Conservation (phyloP, 2,329 filamentous ascomycete species). For the Aspergillaceae sp. region DNA sequence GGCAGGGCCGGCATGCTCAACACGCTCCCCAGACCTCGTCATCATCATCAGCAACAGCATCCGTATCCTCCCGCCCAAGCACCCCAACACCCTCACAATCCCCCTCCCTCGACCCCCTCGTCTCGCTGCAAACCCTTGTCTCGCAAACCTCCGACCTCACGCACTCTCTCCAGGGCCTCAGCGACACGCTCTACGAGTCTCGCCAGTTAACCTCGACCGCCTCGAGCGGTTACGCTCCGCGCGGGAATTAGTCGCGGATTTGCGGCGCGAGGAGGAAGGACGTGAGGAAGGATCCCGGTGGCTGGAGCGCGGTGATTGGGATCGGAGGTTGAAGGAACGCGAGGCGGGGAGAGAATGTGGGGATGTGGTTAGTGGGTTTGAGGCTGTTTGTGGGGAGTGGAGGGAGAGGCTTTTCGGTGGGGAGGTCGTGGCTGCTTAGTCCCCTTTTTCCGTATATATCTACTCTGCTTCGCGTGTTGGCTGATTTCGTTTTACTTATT, state of each 20-base stretch:
- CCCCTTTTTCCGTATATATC: too few species aligned
- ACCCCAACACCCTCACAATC: constrained; percentile 4
- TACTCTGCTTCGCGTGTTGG: constrained; percentile 14
- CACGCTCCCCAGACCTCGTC: not conserved
- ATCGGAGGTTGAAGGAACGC: constrained; percentile 62
- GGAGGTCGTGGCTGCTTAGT: constrained; percentile 17
- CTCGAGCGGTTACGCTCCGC: constrained; percentile 66
- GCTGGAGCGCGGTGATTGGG: constrained; percentile 76
- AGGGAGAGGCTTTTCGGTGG: constrained; percentile 62
- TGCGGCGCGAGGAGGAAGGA: constrained; percentile 72
- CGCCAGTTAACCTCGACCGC: constrained; percentile 79
- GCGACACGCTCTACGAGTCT: constrained; percentile 89
- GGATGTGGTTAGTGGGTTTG: constrained; percentile 86
- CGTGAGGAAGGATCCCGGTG: constrained; percentile 75
- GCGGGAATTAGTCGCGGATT: constrained; percentile 75
- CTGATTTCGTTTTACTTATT: not conserved
- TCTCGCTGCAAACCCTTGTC: constrained; percentile 60
- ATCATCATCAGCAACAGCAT: not conserved
- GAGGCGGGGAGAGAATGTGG: constrained; percentile 78
- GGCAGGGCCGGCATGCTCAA: constrained; percentile 14
- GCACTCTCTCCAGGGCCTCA: constrained; percentile 73
- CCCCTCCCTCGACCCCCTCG: constrained; percentile 41
- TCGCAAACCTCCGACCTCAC: constrained; percentile 64
- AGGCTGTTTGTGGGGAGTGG: constrained; percentile 80
- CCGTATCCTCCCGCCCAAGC: constrained; percentile 15